These are phyloP conservation scores for Drosera spatulata DNA, from an alignment of 179 eudicot species.

Conservation along the genomic window DNA sequence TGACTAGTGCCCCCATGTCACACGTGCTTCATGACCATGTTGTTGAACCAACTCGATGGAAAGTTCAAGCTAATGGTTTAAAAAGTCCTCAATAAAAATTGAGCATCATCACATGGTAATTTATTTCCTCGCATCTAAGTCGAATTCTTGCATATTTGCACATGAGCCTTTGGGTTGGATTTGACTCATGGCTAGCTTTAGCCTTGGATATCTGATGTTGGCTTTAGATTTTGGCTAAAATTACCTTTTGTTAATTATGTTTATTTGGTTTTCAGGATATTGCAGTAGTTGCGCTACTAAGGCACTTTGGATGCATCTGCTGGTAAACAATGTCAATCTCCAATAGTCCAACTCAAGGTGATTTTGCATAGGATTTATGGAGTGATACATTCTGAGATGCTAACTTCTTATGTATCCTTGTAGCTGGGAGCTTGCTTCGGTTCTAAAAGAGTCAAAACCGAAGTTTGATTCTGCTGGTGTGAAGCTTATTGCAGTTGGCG, in stretches of 20 bases:
- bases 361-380: background rate
- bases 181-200: no score
- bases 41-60: no score
- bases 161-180: no score
- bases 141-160: no score
- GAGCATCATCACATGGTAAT: no score
- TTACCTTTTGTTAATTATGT: background rate
- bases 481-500: constrained; percentile 90
- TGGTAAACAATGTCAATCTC: constrained; percentile 40
- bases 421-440: constrained; percentile 85
- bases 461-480: constrained; percentile 76
- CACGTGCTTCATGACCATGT: no score
- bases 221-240: no score
- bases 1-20: no score
- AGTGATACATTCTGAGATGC: constrained; percentile 6
- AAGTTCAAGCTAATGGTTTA: no score
- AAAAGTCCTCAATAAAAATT: no score
- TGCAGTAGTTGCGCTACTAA: constrained; percentile 81
- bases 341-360: background rate
- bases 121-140: no score
- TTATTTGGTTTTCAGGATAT: constrained; percentile 44
- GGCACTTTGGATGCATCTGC: constrained; percentile 94
- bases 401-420: constrained; percentile 3
- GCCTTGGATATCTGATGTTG: no score
- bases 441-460: constrained; percentile 47